phyloP scores from a whole-genome alignment of 345 rosid species.

The Bretschneidera sinensis region DNA sequence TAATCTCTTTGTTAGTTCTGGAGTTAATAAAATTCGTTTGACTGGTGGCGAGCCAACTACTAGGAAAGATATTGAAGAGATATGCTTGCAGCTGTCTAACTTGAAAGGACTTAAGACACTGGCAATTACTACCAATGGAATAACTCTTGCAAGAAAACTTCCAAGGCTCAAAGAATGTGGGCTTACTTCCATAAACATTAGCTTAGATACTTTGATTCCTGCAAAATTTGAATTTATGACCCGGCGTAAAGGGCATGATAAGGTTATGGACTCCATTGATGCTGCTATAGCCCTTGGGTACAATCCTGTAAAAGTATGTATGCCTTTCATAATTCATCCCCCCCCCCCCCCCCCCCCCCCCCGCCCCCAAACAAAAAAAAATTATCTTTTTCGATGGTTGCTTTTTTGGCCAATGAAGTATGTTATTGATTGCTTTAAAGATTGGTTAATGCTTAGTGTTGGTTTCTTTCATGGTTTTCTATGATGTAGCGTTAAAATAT shows the following conservation, averaged over 20 bases:
- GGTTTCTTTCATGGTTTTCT: not conserved
- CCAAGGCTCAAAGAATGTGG: slow-evolving; percentile 79
- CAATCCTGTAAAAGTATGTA: slow-evolving; percentile 75
- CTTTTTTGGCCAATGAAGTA: not conserved
- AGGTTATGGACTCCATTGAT: slow-evolving; percentile 78
- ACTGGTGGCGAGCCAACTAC: slow-evolving; percentile 96
- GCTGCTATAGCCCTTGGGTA: slow-evolving; percentile 74
- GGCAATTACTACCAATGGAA: slow-evolving; percentile 89
- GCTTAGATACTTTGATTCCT: slow-evolving; percentile 80
- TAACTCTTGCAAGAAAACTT: slow-evolving; percentile 73
- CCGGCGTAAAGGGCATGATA: slow-evolving; percentile 75
- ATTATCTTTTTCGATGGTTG: not conserved
- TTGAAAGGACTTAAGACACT: slow-evolving; percentile 77
- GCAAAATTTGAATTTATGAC: slow-evolving; percentile 91
- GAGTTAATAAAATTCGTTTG: slow-evolving; percentile 82
- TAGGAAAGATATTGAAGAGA: slow-evolving; percentile 76
- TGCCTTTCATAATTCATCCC: not conserved
- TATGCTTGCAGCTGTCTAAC: slow-evolving; percentile 58
- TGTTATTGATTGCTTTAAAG: too few species aligned
- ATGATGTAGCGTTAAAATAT: not conserved
- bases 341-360: too few species aligned
- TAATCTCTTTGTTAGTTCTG: slow-evolving; percentile 69
- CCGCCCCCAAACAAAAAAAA: too few species aligned
- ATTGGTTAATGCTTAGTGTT: not conserved
- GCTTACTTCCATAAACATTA: slow-evolving; percentile 62